Base-by-base conservation (phyloP, 2,329 filamentous ascomycete genomes). In the Fusarium verticillioides region DNA sequence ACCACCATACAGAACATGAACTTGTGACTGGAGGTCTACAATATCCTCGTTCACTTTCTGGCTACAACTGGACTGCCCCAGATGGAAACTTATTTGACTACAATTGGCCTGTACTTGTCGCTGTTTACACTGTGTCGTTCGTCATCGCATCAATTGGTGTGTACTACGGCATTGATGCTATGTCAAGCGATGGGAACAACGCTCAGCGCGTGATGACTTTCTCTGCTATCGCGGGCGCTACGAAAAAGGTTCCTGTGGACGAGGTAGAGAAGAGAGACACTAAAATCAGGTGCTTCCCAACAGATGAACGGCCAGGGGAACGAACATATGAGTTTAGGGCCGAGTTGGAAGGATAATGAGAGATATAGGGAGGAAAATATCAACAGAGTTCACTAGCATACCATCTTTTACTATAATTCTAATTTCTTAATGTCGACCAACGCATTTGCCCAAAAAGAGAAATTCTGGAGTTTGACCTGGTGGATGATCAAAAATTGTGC, bases 171-270 rank as follows among this genome's bases (percentile, higher is more conserved):
- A 66, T 76, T 2, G 15, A 40, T 5, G 73, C 73, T 0, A 75
- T 75, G 68, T 50, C 44, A 4, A 71, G 54, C 1, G 73, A 75
- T 12, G 70, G 63, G 0, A 66, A 60, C 1, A 21, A 59, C 2
- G 59, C 63, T 5, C 66, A 72, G 15, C 71, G 73, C 4, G 73
- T 60, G 9, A 75, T 75, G 43, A 69, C 70, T 0, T 76, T 75
- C 7, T 75, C 73, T 34, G 37, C 73, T 11, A 74, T 75, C 4
- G 70, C 72, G 0, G 62, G 61, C 1, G 73, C 73, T 8, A 76
- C 73, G 0, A 77, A 68, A 15, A 64, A 66, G 19, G 72, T 76
- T 3, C 66, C 46, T 4, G 46, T 74, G 0, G 68, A 69, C 15
- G 47, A 74, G 9, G 34, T 56, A 16, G 67, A 74, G 32, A 62